Conservation (phyloP, 1,284 basidiomycete species). For the Puccinia horiana region DNA sequence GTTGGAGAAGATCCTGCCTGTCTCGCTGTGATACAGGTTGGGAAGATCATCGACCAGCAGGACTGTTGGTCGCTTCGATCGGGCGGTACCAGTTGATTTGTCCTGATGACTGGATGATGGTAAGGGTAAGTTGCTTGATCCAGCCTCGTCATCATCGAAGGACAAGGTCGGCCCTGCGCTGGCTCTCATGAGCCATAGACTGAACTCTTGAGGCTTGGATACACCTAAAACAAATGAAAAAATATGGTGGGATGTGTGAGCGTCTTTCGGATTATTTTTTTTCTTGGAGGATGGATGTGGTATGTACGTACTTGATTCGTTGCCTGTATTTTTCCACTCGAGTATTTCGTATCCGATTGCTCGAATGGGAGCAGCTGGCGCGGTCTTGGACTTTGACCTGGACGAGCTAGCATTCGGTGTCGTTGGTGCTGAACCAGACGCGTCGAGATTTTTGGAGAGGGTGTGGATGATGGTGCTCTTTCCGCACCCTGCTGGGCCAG, state of each 20-base stretch:
- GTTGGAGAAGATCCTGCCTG: background rate
- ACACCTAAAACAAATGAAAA: background rate
- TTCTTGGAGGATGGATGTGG: background rate
- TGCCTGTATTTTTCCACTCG: slow-evolving; percentile 32
- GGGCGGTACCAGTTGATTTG: background rate
- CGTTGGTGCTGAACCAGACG: background rate
- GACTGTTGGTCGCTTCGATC: background rate
- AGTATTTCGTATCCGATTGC: slow-evolving; percentile 37
- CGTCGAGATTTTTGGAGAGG: background rate
- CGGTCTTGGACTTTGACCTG: background rate
- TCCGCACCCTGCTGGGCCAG: slow-evolving; percentile 28
- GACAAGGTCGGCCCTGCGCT: slow-evolving; percentile 17
- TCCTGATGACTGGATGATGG: background rate
- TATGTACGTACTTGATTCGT: slow-evolving; percentile 19
- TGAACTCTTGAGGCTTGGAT: slow-evolving; percentile 22
- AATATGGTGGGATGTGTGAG: background rate
- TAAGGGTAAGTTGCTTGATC: background rate
- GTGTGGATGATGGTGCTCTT: slow-evolving; percentile 38
- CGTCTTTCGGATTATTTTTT: no score
- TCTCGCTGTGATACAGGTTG: slow-evolving; percentile 26
- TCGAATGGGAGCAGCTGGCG: background rate
- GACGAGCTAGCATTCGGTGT: background rate
- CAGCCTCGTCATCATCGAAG: slow-evolving; percentile 2
- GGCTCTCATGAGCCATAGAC: slow-evolving; percentile 35
- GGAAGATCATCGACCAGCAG: slow-evolving; percentile 46